Conservation (phyloP, 306 rosid genomes). For the Phaseolus lunatus region DNA sequence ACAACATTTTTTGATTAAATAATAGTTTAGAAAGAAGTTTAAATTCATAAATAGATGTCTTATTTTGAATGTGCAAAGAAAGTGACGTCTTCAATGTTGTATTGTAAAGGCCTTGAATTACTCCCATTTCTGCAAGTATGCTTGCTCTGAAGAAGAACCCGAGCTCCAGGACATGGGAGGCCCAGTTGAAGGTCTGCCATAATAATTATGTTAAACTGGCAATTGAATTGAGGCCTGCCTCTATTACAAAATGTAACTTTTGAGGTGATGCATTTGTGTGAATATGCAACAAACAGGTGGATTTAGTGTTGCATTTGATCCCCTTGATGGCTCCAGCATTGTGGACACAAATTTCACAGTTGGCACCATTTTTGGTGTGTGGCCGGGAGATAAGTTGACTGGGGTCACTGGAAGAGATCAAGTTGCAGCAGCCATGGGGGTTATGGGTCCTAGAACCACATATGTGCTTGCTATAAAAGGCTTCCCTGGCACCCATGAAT, state of each 20-base stretch:
- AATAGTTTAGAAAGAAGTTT: too few species aligned
- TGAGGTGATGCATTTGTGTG: constrained; percentile 37
- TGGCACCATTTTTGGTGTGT: constrained; percentile 96
- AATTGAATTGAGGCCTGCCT: background rate
- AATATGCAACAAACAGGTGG: constrained; percentile 72
- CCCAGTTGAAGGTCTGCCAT: constrained; percentile 80
- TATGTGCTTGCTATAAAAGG: constrained; percentile 90
- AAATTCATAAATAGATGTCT: background rate
- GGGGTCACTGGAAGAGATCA: constrained; percentile 94
- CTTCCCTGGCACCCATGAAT: constrained; percentile 93
- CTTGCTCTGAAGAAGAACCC: constrained; percentile 96
- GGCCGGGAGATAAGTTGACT: constrained; percentile 97
- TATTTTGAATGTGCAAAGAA: constrained; percentile 35
- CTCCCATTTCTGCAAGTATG: constrained; percentile 95
- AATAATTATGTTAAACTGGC: background rate
- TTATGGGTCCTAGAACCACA: constrained; percentile 95
- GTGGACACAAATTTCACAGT: constrained; percentile 99
- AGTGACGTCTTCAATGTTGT: constrained; percentile 11
- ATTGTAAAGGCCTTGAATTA: constrained; percentile 74
- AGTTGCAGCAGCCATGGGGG: constrained; percentile 99
- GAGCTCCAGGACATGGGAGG: constrained; percentile 99
- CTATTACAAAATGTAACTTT: constrained; percentile 9
- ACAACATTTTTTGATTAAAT: too few species aligned
- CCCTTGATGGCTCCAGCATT: constrained; percentile 97
- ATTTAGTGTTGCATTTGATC: constrained; percentile 98